These are phyloP conservation scores for Eucalyptus albens DNA, from an alignment of 345 rosid species.

Conservation along the genomic window DNA sequence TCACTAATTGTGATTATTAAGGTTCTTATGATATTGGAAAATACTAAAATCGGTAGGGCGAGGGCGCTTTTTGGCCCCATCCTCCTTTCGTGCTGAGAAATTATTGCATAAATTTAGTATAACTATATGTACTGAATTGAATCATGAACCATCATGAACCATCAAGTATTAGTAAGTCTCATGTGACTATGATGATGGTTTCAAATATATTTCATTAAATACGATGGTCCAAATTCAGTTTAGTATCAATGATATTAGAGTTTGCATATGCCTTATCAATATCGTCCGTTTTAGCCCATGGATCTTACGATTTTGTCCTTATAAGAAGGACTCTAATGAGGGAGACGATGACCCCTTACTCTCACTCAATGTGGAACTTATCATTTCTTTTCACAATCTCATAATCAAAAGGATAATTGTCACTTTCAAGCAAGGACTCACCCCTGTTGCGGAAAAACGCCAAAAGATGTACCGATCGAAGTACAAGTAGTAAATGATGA, in stretches of 20 bases:
- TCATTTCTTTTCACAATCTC: no score
- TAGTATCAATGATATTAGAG: neutral
- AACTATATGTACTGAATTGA: neutral
- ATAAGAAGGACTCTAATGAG: neutral
- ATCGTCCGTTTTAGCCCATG: neutral
- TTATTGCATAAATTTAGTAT: neutral
- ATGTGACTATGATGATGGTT: neutral
- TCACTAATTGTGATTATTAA: neutral
- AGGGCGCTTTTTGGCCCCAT: fast-evolving
- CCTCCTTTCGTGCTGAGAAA: neutral
- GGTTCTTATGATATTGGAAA: neutral
- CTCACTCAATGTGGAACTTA: no score
- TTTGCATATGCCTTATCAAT: neutral
- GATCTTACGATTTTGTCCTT: neutral
- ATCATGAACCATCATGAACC: no score
- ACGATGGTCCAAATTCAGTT: neutral
- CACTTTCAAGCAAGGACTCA: no score
- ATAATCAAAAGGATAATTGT: no score
- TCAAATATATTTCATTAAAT: no score
- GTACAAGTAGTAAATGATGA: no score
- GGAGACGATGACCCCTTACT: neutral
- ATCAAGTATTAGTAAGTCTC: no score
- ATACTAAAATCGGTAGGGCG: neutral
- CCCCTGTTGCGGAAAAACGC: no score
- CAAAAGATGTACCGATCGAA: no score